Percentiles rank a stretch among this genome's conserved stretches.
Conservation (phyloP, 2,329 filamentous ascomycete genomes). For the Penicillium sp. region DNA sequence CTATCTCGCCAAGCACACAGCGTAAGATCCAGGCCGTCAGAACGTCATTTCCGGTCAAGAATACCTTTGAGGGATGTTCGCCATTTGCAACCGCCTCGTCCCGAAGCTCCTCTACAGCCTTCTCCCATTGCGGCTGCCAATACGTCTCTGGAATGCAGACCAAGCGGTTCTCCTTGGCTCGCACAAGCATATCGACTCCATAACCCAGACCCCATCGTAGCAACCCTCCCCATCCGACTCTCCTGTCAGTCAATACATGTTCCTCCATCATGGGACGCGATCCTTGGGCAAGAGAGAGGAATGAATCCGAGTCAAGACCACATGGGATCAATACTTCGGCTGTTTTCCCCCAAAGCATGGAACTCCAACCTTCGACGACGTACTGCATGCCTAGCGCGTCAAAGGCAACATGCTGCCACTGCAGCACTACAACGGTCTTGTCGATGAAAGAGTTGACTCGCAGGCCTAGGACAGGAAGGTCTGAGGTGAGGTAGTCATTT, state of each 20-base stretch:
- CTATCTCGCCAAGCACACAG: slow-evolving; percentile 12
- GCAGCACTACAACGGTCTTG: slow-evolving; percentile 14
- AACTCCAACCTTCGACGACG: slow-evolving; percentile 16
- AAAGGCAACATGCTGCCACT: slow-evolving; percentile 21
- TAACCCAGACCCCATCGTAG: slow-evolving; percentile 18
- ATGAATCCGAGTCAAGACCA: slow-evolving; percentile 8
- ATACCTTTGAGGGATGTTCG: slow-evolving; percentile 11
- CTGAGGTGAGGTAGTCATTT: slow-evolving; percentile 16
- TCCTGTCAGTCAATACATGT: background rate
- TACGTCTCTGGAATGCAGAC: slow-evolving; percentile 16
- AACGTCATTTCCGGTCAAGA: slow-evolving; percentile 18
- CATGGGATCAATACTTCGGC: slow-evolving; percentile 10
- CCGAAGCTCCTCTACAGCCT: slow-evolving; percentile 14
- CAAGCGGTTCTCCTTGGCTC: slow-evolving; percentile 21
- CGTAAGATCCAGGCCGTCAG: slow-evolving; percentile 18
- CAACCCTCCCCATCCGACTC: slow-evolving; percentile 12
- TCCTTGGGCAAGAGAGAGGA: slow-evolving; percentile 7
- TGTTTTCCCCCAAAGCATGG: slow-evolving; percentile 15
- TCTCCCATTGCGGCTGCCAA: slow-evolving; percentile 15
- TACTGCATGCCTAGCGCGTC: slow-evolving; percentile 19
- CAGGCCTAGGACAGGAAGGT: slow-evolving; percentile 13
- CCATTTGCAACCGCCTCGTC: slow-evolving; percentile 9
- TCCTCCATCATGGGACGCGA: background rate
- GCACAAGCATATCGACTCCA: slow-evolving; percentile 16
- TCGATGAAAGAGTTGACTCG: slow-evolving; percentile 18